These are phyloP conservation scores for Globisporangium heterothallicum DNA, from an alignment of 352 stramenopile species.

Conservation along the genomic window DNA sequence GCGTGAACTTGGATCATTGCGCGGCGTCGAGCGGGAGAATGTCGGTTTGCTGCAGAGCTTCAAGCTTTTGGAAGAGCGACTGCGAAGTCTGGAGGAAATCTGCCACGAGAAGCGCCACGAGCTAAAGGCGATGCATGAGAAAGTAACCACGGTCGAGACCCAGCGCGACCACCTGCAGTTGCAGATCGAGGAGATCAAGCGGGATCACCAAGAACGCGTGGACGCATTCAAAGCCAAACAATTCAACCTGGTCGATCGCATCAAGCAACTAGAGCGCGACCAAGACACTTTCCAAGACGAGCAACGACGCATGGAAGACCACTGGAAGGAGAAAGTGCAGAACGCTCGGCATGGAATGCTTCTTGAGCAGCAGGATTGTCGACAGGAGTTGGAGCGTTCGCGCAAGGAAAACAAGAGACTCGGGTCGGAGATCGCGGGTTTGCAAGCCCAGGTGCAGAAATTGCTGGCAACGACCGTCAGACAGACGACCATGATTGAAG, in stretches of 20 bases:
- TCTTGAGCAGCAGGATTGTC: conserved; percentile 19
- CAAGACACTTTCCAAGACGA: conserved; percentile 23
- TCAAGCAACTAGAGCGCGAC: conserved; percentile 32
- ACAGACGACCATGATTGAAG: conserved; percentile 70
- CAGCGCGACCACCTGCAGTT: conserved; percentile 32
- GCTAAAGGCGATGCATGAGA: conserved; percentile 16
- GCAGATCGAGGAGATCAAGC: conserved; percentile 21
- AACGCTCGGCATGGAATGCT: conserved; percentile 11
- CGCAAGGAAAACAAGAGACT: conserved; percentile 27
- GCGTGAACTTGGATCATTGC: conserved; percentile 28
- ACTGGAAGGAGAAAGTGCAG: conserved; percentile 32
- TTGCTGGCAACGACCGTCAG: conserved; percentile 54
- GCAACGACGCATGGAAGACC: conserved; percentile 16
- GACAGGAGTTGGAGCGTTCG: conserved; percentile 22
- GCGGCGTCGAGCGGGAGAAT: conserved; percentile 49
- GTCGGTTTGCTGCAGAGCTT: conserved; percentile 44
- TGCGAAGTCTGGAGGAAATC: conserved; percentile 31
- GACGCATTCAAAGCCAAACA: conserved; percentile 20
- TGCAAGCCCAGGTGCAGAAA: conserved; percentile 42
- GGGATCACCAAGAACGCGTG: conserved; percentile 27
- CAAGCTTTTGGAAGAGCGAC: conserved; percentile 46
- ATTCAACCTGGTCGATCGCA: conserved; percentile 18
- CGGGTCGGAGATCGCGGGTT: conserved; percentile 17
- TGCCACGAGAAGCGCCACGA: conserved; percentile 27
- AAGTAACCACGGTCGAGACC: conserved; percentile 19